Conservation (phyloP, 768 basidiomycete species). For the Xerocomellus amylosporus region DNA sequence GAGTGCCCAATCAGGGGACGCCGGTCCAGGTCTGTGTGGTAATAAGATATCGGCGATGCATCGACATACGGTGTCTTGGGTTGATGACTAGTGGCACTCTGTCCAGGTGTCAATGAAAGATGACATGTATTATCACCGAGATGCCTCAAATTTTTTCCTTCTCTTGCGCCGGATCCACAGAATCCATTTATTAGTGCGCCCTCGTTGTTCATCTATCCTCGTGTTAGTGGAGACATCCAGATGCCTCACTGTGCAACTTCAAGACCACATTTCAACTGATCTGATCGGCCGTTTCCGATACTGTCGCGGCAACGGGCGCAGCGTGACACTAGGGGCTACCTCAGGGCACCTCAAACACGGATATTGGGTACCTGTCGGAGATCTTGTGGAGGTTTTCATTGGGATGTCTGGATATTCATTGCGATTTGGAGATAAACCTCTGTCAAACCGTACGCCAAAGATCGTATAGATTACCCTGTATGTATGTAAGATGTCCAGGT, state of each 20-base stretch:
- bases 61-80: neutral
- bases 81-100: neutral
- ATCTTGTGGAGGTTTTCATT: neutral
- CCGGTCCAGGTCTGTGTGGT: neutral
- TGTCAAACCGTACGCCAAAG: slow-evolving; percentile 2
- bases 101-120: neutral
- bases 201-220: neutral
- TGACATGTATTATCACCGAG: neutral
- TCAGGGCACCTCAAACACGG: neutral
- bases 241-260: neutral
- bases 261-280: neutral
- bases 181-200: neutral
- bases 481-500: slow-evolving; percentile 23
- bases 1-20: too few relatives aligned
- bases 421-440: neutral
- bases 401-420: neutral
- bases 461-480: slow-evolving; percentile 28
- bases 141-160: neutral
- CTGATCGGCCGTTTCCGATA: neutral
- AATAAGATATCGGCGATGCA: neutral
- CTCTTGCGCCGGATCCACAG: neutral
- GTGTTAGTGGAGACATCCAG: neutral
- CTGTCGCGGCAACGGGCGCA: neutral
- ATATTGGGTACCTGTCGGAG: neutral
- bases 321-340: neutral